Conservation (phyloP, 1,284 basidiomycete genomes). For the Tilletia walkeri region DNA sequence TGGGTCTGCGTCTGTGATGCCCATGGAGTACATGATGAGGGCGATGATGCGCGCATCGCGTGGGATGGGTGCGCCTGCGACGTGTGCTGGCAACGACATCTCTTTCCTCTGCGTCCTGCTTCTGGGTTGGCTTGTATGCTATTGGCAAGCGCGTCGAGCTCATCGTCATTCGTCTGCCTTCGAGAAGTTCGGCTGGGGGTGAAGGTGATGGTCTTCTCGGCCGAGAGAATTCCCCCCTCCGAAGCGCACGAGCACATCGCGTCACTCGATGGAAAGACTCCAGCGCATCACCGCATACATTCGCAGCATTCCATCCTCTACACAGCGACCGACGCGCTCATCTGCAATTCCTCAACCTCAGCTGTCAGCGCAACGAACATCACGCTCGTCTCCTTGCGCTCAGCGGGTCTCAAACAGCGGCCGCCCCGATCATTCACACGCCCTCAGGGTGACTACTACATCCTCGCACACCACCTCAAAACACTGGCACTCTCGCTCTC, state of each 20-base stretch:
- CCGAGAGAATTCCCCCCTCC: not conserved
- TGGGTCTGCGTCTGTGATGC: constrained; percentile 89
- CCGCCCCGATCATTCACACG: not conserved
- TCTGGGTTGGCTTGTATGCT: too few relatives aligned
- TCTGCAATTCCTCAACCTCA: too few relatives aligned
- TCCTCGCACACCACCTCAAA: too few relatives aligned
- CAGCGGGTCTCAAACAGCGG: not conserved
- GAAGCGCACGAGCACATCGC: too few relatives aligned
- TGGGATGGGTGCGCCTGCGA: constrained; percentile 59
- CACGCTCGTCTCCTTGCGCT: not conserved
- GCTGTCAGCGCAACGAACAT: too few relatives aligned
- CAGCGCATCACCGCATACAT: too few relatives aligned
- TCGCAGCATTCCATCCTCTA: too few relatives aligned
- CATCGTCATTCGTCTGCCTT: too few relatives aligned
- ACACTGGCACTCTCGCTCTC: not conserved
- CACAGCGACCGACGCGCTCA: too few relatives aligned
- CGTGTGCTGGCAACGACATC: not conserved
- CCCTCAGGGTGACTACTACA: not conserved
- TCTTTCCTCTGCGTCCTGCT: not conserved
- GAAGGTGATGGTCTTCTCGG: not conserved
- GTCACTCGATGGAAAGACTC: too few relatives aligned
- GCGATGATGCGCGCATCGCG: constrained; percentile 88
- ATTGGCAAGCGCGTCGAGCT: not conserved
- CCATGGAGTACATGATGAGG: constrained; percentile 86
- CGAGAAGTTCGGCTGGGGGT: not conserved